phyloP scores from a whole-genome alignment of 805 yeast species.

The Myxozyma melibiosi region DNA sequence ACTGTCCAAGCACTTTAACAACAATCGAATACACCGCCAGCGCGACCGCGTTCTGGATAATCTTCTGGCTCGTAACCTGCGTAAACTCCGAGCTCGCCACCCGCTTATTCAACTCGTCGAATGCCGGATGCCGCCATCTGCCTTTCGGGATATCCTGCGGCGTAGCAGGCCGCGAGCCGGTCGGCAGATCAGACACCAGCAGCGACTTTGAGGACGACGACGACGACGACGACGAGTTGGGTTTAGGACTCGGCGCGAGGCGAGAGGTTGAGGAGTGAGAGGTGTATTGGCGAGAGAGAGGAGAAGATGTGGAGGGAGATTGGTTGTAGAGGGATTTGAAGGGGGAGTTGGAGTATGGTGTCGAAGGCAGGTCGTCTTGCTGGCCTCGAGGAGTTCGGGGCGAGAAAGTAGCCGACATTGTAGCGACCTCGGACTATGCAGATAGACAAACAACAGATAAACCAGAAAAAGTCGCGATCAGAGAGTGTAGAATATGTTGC shows the following conservation, averaged over 20 bases:
- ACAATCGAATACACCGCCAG: slow-evolving; percentile 23
- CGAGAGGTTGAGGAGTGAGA: background rate
- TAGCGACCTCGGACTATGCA: no score
- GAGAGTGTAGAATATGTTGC: no score
- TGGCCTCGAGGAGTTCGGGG: slow-evolving; percentile 5
- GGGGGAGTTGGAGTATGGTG: slow-evolving; percentile 20
- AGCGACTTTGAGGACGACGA: background rate
- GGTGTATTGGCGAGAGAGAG: background rate
- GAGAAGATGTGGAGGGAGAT: slow-evolving; percentile 15
- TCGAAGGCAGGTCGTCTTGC: background rate
- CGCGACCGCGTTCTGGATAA: slow-evolving; percentile 31
- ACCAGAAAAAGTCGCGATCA: no score
- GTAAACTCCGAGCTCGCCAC: slow-evolving; percentile 28
- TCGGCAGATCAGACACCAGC: slow-evolving; percentile 7
- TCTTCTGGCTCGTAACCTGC: slow-evolving; percentile 32
- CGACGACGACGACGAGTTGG: background rate
- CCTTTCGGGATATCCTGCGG: slow-evolving; percentile 33
- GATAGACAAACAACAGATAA: no score
- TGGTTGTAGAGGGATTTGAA: slow-evolving; percentile 29
- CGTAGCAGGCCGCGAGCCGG: slow-evolving; percentile 20
- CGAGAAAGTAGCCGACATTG: background rate
- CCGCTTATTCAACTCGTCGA: slow-evolving; percentile 31
- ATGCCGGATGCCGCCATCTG: slow-evolving; percentile 36
- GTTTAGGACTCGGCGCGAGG: background rate
- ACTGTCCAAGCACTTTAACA: slow-evolving; percentile 10